These are phyloP conservation scores for Speleostelium caveatum DNA, from an alignment of 78 protist genomes.

Conservation along the genomic window DNA sequence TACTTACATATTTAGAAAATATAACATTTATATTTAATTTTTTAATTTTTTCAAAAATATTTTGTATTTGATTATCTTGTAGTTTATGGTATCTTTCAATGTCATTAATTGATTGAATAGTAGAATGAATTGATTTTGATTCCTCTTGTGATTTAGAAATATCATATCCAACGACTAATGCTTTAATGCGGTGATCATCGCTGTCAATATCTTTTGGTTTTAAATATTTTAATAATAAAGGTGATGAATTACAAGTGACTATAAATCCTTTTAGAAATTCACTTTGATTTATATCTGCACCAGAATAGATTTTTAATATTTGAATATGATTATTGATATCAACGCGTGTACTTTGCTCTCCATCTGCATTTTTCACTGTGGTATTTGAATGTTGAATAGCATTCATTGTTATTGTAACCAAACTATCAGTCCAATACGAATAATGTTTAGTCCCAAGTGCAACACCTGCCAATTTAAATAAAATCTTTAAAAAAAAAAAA, in stretches of 20 bases:
- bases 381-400: slow-evolving; percentile 18
- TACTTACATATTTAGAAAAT: slow-evolving; percentile 50
- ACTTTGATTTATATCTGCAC: slow-evolving; percentile 17
- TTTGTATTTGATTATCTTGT: neutral
- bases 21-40: neutral
- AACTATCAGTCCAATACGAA: slow-evolving; percentile 57
- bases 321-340: slow-evolving; percentile 25
- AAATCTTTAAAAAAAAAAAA: too few species aligned
- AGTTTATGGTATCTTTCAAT: neutral
- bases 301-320: slow-evolving; percentile 15
- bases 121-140: neutral
- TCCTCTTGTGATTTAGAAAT: neutral
- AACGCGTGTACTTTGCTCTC: neutral
- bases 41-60: neutral
- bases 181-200: neutral
- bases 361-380: too few species aligned
- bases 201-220: neutral
- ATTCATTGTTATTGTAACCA: slow-evolving; percentile 13
- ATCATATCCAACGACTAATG: slow-evolving; percentile 8
- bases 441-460: slow-evolving; percentile 71
- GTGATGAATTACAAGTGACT: neutral
- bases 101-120: slow-evolving; percentile 5
- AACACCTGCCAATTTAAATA: slow-evolving; percentile 70
- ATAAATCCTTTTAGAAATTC: slow-evolving; percentile 34
- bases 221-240: neutral